Base-by-base conservation (phyloP, 139 green algal species). In the Monoraphidium neglectum region DNA sequence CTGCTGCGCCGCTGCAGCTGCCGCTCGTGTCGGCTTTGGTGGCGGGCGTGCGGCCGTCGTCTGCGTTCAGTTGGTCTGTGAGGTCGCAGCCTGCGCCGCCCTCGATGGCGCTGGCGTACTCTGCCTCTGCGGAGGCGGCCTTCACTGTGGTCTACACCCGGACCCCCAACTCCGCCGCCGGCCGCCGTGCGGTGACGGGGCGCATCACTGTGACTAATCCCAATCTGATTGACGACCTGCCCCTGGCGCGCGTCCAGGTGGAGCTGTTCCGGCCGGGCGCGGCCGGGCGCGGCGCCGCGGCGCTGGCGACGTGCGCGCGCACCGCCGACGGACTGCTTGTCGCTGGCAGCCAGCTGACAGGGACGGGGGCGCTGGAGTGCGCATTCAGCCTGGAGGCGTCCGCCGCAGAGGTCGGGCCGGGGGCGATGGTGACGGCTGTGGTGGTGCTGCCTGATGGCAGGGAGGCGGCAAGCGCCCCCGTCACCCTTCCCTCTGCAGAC, bases 81-180 rank as follows among this genome's bases (percentile, higher is more conserved):
- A 49, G 24, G 2, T 62, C 36, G 21, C 47, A 16, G 13, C 72
- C 72, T 2, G 40, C 38, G 33, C 32, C 60, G 1, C 6, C 40
- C 33, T 23, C n/a, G n/a, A 3, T 77, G 21, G 47, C 56, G 28
- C 23, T 77, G 43, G 38, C n/a, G 0, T 77, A 77, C 66, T 8
- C 37, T 10, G 28, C 68, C 38, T 30, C 26, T 3, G 18, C 57
- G 10, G 28, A 30, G 4, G 59, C 72, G 8, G 18, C 40, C 30
- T 70, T 77, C 16, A 60, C 59, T 38, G 72, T 70, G 59, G 57
- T 70, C 57, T 77, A 71, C 60, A 47, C 46, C 26, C 72, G 72
- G 21, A 15, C 23, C 6, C 16, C 59, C 16, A 32, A 18, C 18
- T 32, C 60, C 32, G n/a, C 72, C 2, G 43, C 40, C 3, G 28